These are phyloP conservation scores for Cyberlindnera maritima DNA, from an alignment of 805 yeast species.

Conservation along the genomic window DNA sequence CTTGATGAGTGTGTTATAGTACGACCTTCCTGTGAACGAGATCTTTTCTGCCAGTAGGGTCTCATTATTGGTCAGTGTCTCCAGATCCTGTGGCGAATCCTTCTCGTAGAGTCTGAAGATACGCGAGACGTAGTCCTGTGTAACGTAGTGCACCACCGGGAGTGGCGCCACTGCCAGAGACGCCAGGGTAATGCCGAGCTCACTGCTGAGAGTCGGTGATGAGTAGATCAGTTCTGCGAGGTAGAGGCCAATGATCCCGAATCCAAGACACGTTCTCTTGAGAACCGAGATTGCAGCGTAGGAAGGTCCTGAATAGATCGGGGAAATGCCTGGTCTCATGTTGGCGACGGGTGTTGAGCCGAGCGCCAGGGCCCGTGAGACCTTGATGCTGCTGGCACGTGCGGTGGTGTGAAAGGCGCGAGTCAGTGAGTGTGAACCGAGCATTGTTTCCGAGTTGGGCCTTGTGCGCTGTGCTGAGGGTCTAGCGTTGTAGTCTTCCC, in stretches of 20 bases:
- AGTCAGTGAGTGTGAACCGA: not conserved
- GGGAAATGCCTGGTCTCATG: conserved; percentile 53
- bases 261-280: conserved; percentile 59
- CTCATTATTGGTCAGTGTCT: conserved; percentile 59
- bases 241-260: conserved; percentile 57
- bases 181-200: conserved; percentile 41
- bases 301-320: conserved; percentile 64
- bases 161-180: conserved; percentile 48
- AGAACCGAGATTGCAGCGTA: conserved; percentile 59
- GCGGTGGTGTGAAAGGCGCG: not conserved
- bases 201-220: conserved; percentile 48
- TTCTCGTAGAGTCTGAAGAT: conserved; percentile 68
- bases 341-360: conserved; percentile 44
- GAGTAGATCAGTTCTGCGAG: conserved; percentile 58
- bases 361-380: conserved; percentile 40
- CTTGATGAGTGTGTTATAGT: conserved; percentile 58
- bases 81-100: conserved; percentile 55
- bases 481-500: too few species aligned
- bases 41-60: conserved; percentile 65
- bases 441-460: not conserved
- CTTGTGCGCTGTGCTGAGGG: not conserved
- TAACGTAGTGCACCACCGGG: conserved; percentile 55
- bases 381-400: conserved; percentile 15
- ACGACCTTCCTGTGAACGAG: conserved; percentile 61
- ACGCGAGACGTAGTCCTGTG: conserved; percentile 66